Base-by-base conservation (phyloP, 140 eudicot species). In the Flaveria floridana region DNA sequence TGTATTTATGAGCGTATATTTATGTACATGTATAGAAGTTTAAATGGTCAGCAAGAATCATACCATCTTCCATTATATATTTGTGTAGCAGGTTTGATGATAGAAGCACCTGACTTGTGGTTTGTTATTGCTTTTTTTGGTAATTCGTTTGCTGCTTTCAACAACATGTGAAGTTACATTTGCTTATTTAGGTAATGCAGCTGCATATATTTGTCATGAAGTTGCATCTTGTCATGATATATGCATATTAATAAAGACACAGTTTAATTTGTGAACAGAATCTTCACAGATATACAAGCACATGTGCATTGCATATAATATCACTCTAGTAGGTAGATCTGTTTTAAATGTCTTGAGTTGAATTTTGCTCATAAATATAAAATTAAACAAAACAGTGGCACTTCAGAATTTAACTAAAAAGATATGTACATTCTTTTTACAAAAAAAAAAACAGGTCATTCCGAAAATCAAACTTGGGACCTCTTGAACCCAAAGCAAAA, bases 401-500 rank as follows among this genome's bases (percentile, higher is more conserved):
- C 15, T 56, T 67, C 8, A 41, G 42, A 55, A 23, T 0, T 2
- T 21, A 21, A 46, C n/a, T 2, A 2, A 25, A 42, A 26, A 4
- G 20, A 12, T 30, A 23, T 23, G 37, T 30, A 28, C 2, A 66
- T 5, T 13, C 3, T 6, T 2, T 16, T 34, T 6, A 34, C 41
- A 1, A 7, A 39, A 13, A 7, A 39, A 13, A 8, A 12, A 2
- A 30, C 1, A 59, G 92, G 93, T 88, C 92, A 77, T 89, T 89
- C 92, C 81, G 86, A 83, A 89, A 89, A 89, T 85, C 93, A 93
- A 85, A 89, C 96, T 89, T 93, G 82, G 93, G 89, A 89, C 96
- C 96, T 85, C 96, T 87, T 95, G 90, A 95, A 92, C 96, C 95
- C 96, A 63, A 92, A 92, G 92, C 95, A 90, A 92, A 96, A 92